Evolutionary conservation across 2,329 filamentous ascomycete species (phyloP).

Genomic region (Paraphaeosphaeria minitans): DNA sequence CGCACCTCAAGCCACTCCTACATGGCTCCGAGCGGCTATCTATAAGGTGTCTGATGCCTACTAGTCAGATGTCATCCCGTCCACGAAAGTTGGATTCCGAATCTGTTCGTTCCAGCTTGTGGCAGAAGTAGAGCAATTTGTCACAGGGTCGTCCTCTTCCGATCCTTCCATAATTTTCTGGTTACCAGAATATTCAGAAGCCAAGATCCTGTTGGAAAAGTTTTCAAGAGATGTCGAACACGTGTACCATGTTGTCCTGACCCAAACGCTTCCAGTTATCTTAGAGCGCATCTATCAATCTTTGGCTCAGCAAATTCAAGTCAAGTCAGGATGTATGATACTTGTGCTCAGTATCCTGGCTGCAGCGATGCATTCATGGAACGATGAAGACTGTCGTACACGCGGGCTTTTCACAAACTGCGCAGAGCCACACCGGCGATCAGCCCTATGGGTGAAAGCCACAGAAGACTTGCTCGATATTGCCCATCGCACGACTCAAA

Average conservation of each 20-base stretch:
- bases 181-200: conserved; percentile 44
- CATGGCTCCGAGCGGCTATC: too few relatives aligned
- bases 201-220: conserved; percentile 39
- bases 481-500: conserved; percentile 24
- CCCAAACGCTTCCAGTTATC: conserved; percentile 31
- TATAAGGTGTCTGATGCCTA: not conserved
- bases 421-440: conserved; percentile 33
- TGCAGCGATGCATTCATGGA: conserved; percentile 41
- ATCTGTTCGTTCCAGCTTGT: conserved; percentile 16
- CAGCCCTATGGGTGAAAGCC: conserved; percentile 36
- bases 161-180: conserved; percentile 34
- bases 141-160: conserved; percentile 8
- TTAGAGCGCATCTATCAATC: conserved; percentile 38
- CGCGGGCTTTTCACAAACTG: conserved; percentile 12
- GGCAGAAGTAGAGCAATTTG: conserved; percentile 8
- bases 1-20: too few relatives aligned
- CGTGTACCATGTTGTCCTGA: conserved; percentile 45
- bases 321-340: conserved; percentile 34
- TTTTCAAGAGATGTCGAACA: conserved; percentile 40
- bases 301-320: conserved; percentile 20
- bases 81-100: conserved; percentile 14
- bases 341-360: conserved; percentile 43
- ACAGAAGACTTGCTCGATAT: conserved; percentile 43
- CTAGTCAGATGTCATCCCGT: conserved; percentile 6
- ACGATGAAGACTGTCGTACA: conserved; percentile 15